Base-by-base conservation (phyloP, 2,329 filamentous ascomycete genomes). In the Lachnum nothofagi region DNA sequence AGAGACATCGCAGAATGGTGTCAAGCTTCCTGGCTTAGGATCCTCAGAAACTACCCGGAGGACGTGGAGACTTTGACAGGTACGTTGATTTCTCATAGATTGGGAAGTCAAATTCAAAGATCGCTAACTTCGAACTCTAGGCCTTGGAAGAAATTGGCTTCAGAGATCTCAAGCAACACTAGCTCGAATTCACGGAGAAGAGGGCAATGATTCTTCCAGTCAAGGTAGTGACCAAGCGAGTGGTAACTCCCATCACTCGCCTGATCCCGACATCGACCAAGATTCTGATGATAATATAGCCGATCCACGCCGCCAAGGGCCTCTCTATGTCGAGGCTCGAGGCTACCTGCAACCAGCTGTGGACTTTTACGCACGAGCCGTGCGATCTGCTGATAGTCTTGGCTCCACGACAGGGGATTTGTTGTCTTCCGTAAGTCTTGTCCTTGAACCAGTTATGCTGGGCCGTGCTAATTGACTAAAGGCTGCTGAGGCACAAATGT, bases 401-500 rank as follows among this genome's bases (percentile, higher is more conserved):
- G 63, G 64, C 5, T 55, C 45, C 5, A 52, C 70, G 5, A 68
- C 65, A 17, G 74, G 74, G 20, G 62, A 68, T 44, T 59, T 78
- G 6, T 65, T 78, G 16, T 64, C 69, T 33, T 67, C 64, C 29
- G 75, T 76, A 59, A 58, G 68, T 64, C 33, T 33, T 6, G 12
- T 3, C n/a, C 31, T 40, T 8, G n/a, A 14, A 19, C 31, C 14
- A 8, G 10, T 10, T 25, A 29, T 23, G 7, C 14, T 20, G 3
- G n/a, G 10, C 8, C 12, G 29, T 23, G 12, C 43, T 54, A 41
- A 51, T 34, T 24, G 45, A 17, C 16, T 29, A 29, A 52, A 75
- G 72, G 69, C 74, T 27, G 74, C 75, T 17, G 74, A 78, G 63
- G 71, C 74, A 27, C 70, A 70, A 50, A 77, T 77, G 70, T 76